A percentile compares a stretch with the other conserved stretches of the same genome.
Conservation (phyloP, 179 eudicot genomes). For the Patellifolia procumbens region DNA sequence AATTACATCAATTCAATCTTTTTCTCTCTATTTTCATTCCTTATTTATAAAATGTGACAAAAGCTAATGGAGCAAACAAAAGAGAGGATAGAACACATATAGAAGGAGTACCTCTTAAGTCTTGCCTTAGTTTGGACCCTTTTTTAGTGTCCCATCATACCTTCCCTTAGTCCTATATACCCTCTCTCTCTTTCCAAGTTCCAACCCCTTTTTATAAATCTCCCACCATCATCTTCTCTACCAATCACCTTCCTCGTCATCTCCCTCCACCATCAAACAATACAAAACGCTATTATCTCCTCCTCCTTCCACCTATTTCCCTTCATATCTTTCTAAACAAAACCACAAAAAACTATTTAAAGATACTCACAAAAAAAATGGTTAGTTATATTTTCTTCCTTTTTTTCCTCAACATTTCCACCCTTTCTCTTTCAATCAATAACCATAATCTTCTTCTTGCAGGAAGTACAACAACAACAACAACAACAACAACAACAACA, state of each 20-base stretch:
- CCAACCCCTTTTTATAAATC: background rate
- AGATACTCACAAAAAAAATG: background rate
- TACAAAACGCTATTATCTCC: background rate
- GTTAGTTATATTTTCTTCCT: background rate
- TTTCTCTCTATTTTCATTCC: no score
- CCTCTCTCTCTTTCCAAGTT: background rate
- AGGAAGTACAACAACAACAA: constrained; percentile 52
- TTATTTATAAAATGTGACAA: no score
- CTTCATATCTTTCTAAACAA: background rate
- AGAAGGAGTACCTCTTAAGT: no score
- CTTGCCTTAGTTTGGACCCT: background rate
- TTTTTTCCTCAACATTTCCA: background rate
- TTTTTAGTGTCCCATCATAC: constrained; percentile 1
- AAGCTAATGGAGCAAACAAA: no score
- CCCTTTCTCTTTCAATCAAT: background rate
- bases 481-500: background rate
- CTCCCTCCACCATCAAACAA: background rate
- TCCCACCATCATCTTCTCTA: constrained; percentile 8
- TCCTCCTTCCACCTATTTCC: background rate
- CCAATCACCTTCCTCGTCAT: background rate
- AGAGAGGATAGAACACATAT: no score
- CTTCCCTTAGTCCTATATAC: background rate
- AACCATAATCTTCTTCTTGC: constrained; percentile 9
- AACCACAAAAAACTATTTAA: background rate
- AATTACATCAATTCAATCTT: no score